Base-by-base conservation (phyloP, 2,329 filamentous ascomycete genomes). In the Venturia asperata region DNA sequence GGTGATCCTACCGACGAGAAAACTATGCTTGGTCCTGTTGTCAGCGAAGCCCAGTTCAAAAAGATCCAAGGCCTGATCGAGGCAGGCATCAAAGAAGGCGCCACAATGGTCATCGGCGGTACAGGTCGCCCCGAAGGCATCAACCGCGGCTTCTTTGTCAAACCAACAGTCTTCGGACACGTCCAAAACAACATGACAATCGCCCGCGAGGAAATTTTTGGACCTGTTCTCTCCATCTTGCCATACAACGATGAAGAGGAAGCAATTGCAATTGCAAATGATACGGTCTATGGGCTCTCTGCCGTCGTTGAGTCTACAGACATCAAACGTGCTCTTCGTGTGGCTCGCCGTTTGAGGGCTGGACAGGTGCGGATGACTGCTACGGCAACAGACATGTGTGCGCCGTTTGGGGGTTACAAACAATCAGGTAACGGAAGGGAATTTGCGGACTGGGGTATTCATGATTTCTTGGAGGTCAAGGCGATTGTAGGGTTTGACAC, bases 21-120 rank as follows among this genome's bases (percentile, higher is more conserved):
- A 47, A 90, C 88, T 0, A 89, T 87, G 77, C 88, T 91, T 71
- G 89, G 89, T 0, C 89, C 89, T 0, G 88, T 91, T 71, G 83
- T 91, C 56, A 88, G 87, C 6, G 87, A 87, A 72, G 75, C 79
- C 6, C 89, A 91, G 72, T 89, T 87, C 70, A 87, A 91, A 62
- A 81, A 85, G 49, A 82, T 93, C 2, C 79, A 92, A 39, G 81
- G 80, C 0, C 92, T 88, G 73, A 85, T 92, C 60, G 83, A 91
- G 64, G 72, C 81, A 6, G 89, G 88, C 27, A 89, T 89, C 72
- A 80, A 80, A 4, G 87, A 90, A 71, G 89, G 89, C 21, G 87
- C 88, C 0, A 88, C 80, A 6, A 79, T 92, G 1, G 78, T 83
- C 24, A 75, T 81, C 1, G 89, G 89, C 17, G 89, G 88, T 13